Percentiles rank a stretch among this genome's conserved stretches.
Evolutionary conservation across 2,329 filamentous ascomycete species (phyloP).

Genomic region (Fusarium caatingaense): DNA sequence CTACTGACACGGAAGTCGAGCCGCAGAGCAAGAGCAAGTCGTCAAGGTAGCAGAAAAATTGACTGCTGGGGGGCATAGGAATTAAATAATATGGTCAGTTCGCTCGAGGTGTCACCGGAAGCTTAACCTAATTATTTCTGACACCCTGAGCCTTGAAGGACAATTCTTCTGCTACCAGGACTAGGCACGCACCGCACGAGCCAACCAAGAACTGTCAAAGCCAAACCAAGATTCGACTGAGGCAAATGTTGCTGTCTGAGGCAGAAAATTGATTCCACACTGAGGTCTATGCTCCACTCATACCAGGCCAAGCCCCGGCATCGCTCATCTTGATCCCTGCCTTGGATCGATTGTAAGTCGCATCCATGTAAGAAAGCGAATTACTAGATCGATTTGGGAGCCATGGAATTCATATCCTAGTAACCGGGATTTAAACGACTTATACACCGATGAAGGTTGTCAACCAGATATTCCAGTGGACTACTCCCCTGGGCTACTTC

Average conservation of each 20-base stretch:
- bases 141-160: neutral
- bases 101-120: too few relatives aligned
- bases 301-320: slow-evolving; percentile 26
- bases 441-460: neutral
- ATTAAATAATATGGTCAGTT: neutral
- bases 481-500: neutral
- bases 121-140: neutral
- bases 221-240: slow-evolving; percentile 3
- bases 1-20: slow-evolving; percentile 21
- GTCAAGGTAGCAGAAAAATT: neutral
- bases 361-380: neutral
- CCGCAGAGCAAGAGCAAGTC: slow-evolving; percentile 14
- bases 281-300: slow-evolving; percentile 27
- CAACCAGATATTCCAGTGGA: neutral
- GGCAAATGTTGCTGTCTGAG: slow-evolving; percentile 46
- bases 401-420: neutral
- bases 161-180: neutral
- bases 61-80: neutral
- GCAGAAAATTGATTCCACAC: slow-evolving; percentile 39
- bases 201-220: slow-evolving; percentile 17
- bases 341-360: slow-evolving; percentile 6
- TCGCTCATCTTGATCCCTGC: slow-evolving; percentile 21
- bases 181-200: slow-evolving; percentile 12
- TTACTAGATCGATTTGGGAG: neutral
- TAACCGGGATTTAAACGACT: neutral